Percentiles rank a stretch among this genome's conserved stretches.
phyloP scores from a whole-genome alignment of 2,329 filamentous ascomycete species.

The Epichloe scottii region DNA sequence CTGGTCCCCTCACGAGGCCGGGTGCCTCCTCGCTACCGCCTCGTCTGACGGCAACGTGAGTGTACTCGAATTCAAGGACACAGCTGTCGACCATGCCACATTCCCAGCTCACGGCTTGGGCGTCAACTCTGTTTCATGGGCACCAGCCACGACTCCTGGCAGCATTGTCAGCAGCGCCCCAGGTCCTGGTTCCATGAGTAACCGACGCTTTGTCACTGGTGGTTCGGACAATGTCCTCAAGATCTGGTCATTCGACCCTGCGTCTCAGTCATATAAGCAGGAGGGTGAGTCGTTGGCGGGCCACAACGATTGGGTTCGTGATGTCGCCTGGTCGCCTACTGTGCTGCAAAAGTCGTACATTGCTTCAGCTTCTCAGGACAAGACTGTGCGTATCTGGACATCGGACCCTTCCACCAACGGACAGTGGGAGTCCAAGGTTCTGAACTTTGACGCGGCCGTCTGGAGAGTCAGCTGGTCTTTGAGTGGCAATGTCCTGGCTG shows the following conservation, averaged over 20 bases:
- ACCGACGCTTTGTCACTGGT: conserved; percentile 83
- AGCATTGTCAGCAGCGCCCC: conserved; percentile 66
- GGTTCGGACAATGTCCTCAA: conserved; percentile 89
- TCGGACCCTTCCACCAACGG: conserved; percentile 47
- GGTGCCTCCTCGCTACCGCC: conserved; percentile 87
- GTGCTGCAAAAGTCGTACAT: conserved; percentile 95
- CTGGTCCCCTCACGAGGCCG: conserved; percentile 94
- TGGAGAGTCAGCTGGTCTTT: conserved; percentile 98
- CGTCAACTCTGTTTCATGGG: conserved; percentile 94
- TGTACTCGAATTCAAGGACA: conserved; percentile 94
- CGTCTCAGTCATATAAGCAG: conserved; percentile 47
- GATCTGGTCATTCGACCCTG: conserved; percentile 72
- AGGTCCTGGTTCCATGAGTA: conserved; percentile 44
- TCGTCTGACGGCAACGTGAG: conserved; percentile 88
- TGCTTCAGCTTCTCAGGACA: conserved; percentile 88
- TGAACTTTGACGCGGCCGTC: conserved; percentile 78
- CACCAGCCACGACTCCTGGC: conserved; percentile 71
- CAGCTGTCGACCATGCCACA: conserved; percentile 77
- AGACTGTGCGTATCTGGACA: conserved; percentile 96
- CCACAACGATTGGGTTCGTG: conserved; percentile 92
- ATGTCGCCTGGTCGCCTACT: conserved; percentile 94
- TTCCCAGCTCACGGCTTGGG: conserved; percentile 89
- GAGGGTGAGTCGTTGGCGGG: conserved; percentile 57
- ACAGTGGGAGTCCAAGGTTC: conserved; percentile 74
- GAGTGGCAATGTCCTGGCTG: conserved; percentile 89